Evolutionary conservation across 2,329 filamentous ascomycete species (phyloP).

Genomic region (Pestalotiopsis sp.): DNA sequence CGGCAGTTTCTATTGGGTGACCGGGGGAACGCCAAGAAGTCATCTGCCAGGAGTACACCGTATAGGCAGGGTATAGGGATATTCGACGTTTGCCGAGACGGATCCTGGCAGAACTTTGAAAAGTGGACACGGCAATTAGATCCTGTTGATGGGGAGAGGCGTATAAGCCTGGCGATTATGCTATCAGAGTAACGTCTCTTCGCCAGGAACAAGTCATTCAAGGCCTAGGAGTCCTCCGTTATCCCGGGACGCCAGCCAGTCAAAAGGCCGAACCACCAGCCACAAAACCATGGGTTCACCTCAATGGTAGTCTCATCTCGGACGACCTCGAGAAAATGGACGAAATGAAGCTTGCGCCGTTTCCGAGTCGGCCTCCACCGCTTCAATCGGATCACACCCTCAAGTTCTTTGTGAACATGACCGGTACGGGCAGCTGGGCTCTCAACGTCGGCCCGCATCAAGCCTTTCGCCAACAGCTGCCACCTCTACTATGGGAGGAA

Average conservation of each 20-base stretch:
- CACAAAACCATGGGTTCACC: conserved; percentile 20
- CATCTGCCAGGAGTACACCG: too few relatives aligned
- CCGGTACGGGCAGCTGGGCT: conserved; percentile 16
- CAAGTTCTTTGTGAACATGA: conserved; percentile 23
- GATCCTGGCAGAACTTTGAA: background rate
- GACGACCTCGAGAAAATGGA: conserved; percentile 13
- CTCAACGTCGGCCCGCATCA: conserved; percentile 21
- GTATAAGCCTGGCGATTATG: conserved; percentile 17
- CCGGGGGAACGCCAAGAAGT: too few relatives aligned
- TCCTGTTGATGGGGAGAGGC: background rate
- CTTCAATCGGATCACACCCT: conserved; percentile 15
- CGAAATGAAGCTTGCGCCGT: conserved; percentile 19
- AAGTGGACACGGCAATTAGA: background rate
- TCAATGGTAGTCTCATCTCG: conserved; percentile 18
- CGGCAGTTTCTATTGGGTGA: too few relatives aligned
- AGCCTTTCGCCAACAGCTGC: conserved; percentile 21
- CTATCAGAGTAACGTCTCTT: conserved; percentile 19
- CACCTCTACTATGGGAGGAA: conserved; percentile 20
- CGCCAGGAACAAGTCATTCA: conserved; percentile 20
- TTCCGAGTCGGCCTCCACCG: conserved; percentile 16
- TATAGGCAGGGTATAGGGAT: background rate
- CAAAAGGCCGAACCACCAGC: conserved; percentile 5
- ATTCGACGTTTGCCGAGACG: background rate
- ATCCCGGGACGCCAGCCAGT: background rate
- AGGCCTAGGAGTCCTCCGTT: conserved; percentile 18